A percentile compares a stretch with the other conserved stretches of the same genome.
phyloP scores from a whole-genome alignment of 306 rosid species.

The Sicyos edulis region DNA sequence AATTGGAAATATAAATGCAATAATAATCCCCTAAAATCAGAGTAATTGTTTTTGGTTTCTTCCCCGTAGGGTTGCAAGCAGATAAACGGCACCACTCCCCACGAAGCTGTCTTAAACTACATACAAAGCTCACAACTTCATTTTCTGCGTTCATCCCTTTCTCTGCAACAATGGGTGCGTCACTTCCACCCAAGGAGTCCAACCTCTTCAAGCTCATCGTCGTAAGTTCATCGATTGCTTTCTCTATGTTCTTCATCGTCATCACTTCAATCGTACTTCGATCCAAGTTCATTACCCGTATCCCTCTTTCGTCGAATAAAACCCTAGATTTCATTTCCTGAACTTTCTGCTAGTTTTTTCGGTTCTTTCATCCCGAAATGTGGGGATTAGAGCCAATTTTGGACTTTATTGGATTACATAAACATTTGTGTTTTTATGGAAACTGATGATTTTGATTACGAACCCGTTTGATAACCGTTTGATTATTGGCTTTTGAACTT shows the following conservation, averaged over 20 bases:
- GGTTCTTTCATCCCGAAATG: neutral
- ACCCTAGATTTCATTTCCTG: constrained; percentile 41
- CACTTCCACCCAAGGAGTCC: constrained; percentile 85
- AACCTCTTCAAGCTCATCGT: constrained; percentile 99
- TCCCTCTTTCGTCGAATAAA: too few relatives aligned
- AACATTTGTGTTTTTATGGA: neutral
- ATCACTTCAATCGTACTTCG: too few relatives aligned
- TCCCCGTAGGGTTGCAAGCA: constrained; percentile 59
- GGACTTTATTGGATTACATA: neutral
- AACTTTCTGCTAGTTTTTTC: neutral
- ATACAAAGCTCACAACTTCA: constrained; percentile 6
- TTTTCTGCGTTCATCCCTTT: neutral
- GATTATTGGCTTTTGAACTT: too few relatives aligned
- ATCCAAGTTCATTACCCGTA: too few relatives aligned
- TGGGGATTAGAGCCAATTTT: neutral
- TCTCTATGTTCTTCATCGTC: too few relatives aligned
- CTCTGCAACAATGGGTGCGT: constrained; percentile 72
- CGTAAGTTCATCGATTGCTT: constrained; percentile 40
- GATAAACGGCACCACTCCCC: constrained; percentile 50
- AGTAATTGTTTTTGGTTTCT: too few relatives aligned
- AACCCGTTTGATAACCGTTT: too few relatives aligned
- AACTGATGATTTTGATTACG: too few relatives aligned
- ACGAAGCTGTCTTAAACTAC: constrained; percentile 17
- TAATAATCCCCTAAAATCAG: neutral
- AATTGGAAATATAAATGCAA: too few relatives aligned